Evolutionary conservation across 1,284 basidiomycete genomes (phyloP).

Genomic region (Austroboletus niveus): DNA sequence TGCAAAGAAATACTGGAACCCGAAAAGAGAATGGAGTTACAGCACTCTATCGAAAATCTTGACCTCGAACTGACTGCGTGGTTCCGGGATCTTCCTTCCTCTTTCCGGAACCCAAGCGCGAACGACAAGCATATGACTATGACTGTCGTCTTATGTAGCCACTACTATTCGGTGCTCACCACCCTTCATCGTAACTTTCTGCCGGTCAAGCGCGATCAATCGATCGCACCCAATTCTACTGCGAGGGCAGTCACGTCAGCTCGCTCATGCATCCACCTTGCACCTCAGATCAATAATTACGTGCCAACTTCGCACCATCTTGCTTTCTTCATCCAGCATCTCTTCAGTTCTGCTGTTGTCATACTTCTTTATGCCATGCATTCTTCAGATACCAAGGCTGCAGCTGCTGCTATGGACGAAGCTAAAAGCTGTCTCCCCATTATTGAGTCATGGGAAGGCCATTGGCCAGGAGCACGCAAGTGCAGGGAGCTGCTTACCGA

Average conservation of each 20-base stretch:
- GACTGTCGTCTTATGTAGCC: slow-evolving; percentile 85
- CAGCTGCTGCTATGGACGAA: slow-evolving; percentile 76
- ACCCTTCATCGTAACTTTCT: slow-evolving; percentile 89
- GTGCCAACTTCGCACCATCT: slow-evolving; percentile 87
- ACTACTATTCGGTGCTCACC: slow-evolving; percentile 86
- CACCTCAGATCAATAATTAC: slow-evolving; percentile 80
- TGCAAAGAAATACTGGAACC: slow-evolving; percentile 72
- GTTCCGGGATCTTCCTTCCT: slow-evolving; percentile 73
- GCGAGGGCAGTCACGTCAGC: slow-evolving; percentile 78
- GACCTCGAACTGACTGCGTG: slow-evolving; percentile 76
- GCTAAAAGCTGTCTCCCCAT: slow-evolving; percentile 72
- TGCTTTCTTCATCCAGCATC: slow-evolving; percentile 88
- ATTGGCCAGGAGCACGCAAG: slow-evolving; percentile 86
- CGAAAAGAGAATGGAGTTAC: slow-evolving; percentile 69
- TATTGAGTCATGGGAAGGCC: slow-evolving; percentile 79
- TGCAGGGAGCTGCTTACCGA: slow-evolving; percentile 77
- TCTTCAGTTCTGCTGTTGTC: slow-evolving; percentile 89
- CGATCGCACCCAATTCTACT: slow-evolving; percentile 62
- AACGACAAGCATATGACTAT: slow-evolving; percentile 80
- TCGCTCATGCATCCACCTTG: slow-evolving; percentile 79
- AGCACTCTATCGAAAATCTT: slow-evolving; percentile 71
- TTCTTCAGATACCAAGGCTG: slow-evolving; percentile 64
- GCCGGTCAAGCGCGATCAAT: slow-evolving; percentile 68
- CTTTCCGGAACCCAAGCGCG: slow-evolving; percentile 69
- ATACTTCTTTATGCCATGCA: slow-evolving; percentile 87